Evolutionary conservation across 1,139 yeast genomes (phyloP), one percentile per base, ranked within the genome.

Genomic region (Pichia sp.): DNA sequence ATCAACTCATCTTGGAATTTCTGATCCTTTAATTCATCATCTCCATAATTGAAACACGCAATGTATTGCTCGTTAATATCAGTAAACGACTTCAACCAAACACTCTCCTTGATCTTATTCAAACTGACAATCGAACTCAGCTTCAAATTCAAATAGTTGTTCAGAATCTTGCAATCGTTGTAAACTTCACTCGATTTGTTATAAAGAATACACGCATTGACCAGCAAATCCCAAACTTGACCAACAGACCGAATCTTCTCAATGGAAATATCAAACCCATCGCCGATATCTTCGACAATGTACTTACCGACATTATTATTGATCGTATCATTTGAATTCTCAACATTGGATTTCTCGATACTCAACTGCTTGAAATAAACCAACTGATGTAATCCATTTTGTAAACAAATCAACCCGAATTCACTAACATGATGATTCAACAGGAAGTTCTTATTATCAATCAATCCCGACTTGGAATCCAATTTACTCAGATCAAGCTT

Each of bases 331-430:
- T 31, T 36, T 15, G 27, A 31, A 19, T 38, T 18, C 28, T 8
- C 33, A 22, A 24, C 31, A n/a, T 37, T 20, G 20, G 30, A 35
- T 28, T 20, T 28, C 15, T 31, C 37, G 17, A 9, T 32, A 17
- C 44, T 41, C 22, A 51, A 24, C 40, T 60, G 61, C 17, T 53
- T 55, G 36, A 59, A 57, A 47, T 63, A 63, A 20, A 55, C 60
- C 27, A 60, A 61, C 47, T 70, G 75, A 44, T 69, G 65, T 8
- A 70, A 57, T 0, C 70, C 69, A 53, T 66, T 67, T 53, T 69
- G 71, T 21, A 71, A 51, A 48, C 70, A 65, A 15, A 65, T 60
- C 19, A 71, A 63, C 4, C 73, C 74, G 58, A 61, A 70, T 48
- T 70, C 74, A 41, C 66, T 61, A 11, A 66, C 62, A 46, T 64